Evolutionary conservation across 768 basidiomycete species (phyloP).

Genomic region (Rhodocollybia butyracea): DNA sequence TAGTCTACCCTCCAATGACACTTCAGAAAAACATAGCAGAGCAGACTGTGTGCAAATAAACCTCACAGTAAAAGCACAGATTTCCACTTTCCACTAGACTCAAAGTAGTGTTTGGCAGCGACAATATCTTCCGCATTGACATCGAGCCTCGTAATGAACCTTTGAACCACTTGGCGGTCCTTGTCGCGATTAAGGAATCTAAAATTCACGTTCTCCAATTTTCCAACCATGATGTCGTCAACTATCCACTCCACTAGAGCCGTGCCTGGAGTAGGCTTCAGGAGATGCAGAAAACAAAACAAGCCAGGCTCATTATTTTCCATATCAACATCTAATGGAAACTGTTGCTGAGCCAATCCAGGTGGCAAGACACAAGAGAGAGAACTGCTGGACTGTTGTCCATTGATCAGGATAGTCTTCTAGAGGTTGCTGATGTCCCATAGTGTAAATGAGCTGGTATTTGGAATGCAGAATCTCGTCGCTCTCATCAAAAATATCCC

Average conservation of each 20-base stretch:
- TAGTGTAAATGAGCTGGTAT: conserved; percentile 48
- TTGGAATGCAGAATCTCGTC: conserved; percentile 45
- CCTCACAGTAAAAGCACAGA: conserved; percentile 42
- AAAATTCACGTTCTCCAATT: conserved; percentile 17
- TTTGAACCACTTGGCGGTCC: conserved; percentile 14
- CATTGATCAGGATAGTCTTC: conserved; percentile 43
- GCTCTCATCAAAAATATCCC: conserved; percentile 45
- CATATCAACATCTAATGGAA: conserved; percentile 21
- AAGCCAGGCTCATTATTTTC: background rate
- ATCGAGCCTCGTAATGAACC: conserved; percentile 19
- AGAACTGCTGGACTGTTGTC: conserved; percentile 37
- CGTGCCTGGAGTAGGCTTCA: conserved; percentile 12
- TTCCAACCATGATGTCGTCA: conserved; percentile 13
- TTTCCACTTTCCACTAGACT: conserved; percentile 25
- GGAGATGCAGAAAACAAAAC: conserved; percentile 17
- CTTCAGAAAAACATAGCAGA: conserved; percentile 32
- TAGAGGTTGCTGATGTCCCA: conserved; percentile 32
- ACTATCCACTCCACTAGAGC: conserved; percentile 14
- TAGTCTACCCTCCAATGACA: conserved; percentile 52
- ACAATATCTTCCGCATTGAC: conserved; percentile 2
- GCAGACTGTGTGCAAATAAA: conserved; percentile 37
- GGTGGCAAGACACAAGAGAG: conserved; percentile 21
- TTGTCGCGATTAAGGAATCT: conserved; percentile 12
- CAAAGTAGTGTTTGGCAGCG: conserved; percentile 9
- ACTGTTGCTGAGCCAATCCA: conserved; percentile 8